phyloP scores from a whole-genome alignment of 2,329 filamentous ascomycete genomes.

The Chrysoporthe puriensis region DNA sequence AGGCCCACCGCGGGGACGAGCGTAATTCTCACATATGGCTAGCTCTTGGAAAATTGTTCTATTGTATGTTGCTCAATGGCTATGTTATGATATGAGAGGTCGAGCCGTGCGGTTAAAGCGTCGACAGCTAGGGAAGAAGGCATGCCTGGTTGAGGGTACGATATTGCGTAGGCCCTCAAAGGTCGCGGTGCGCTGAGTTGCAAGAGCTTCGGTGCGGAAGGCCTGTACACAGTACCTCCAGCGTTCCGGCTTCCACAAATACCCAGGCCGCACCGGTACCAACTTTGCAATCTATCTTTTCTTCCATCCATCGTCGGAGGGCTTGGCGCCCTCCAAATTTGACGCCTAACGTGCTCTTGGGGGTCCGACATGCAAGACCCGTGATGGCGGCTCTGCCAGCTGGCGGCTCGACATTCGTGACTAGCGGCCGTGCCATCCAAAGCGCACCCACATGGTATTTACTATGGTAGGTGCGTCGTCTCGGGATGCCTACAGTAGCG shows the following conservation, averaged over 20 bases:
- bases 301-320: background rate
- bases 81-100: slow-evolving; percentile 6
- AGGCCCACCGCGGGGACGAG: background rate
- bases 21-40: background rate
- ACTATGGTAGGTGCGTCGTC: background rate
- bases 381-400: background rate
- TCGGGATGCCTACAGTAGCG: background rate
- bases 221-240: background rate
- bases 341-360: background rate
- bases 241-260: background rate
- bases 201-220: background rate
- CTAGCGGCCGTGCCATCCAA: slow-evolving; percentile 4
- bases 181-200: background rate
- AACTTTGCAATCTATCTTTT: background rate
- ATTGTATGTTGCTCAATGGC: background rate
- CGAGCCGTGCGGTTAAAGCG: slow-evolving; percentile 15
- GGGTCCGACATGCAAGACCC: background rate
- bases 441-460: no score
- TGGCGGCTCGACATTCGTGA: slow-evolving; percentile 12
- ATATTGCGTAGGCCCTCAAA: no score
- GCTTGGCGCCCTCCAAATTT: background rate
- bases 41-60: slow-evolving; percentile 5
- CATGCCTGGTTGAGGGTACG: background rate
- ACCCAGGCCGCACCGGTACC: background rate
- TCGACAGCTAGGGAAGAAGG: background rate